Evolutionary conservation across 2,329 filamentous ascomycete genomes (phyloP).

Genomic region (Botryotinia convoluta): DNA sequence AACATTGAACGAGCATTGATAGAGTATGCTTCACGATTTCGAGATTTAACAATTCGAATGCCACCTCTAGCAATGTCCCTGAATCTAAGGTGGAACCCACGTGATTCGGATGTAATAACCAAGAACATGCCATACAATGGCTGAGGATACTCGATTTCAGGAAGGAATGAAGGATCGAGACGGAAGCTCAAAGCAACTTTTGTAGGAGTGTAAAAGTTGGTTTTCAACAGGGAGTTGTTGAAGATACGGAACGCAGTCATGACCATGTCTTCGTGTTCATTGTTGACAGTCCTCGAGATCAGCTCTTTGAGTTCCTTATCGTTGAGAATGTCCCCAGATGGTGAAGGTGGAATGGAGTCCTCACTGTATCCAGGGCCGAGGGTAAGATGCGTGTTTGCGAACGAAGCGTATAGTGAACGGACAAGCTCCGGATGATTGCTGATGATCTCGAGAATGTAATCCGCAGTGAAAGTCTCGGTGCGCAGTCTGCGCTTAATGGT

Average conservation of each 20-base stretch:
- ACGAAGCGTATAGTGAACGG: constrained; percentile 83
- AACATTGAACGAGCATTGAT: constrained; percentile 97
- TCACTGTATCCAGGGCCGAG: constrained; percentile 51
- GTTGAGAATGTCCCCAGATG: constrained; percentile 66
- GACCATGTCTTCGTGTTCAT: constrained; percentile 97
- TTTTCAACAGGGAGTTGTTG: constrained; percentile 92
- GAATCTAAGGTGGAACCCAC: constrained; percentile 96
- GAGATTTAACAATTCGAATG: constrained; percentile 97
- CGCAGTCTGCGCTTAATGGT: constrained; percentile 95
- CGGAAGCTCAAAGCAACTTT: constrained; percentile 98
- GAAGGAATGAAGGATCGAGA: constrained; percentile 83
- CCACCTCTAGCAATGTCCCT: constrained; percentile 94
- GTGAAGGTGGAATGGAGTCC: constrained; percentile 54
- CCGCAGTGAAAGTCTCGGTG: constrained; percentile 94
- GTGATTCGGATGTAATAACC: constrained; percentile 93
- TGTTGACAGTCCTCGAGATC: constrained; percentile 76
- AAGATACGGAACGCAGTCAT: constrained; percentile 96
- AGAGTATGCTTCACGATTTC: constrained; percentile 90
- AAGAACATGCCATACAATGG: constrained; percentile 98
- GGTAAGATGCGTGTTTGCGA: constrained; percentile 78
- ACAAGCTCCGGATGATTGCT: constrained; percentile 84
- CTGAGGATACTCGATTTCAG: constrained; percentile 87
- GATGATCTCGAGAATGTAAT: constrained; percentile 98
- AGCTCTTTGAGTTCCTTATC: constrained; percentile 71
- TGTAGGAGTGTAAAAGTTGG: constrained; percentile 90